Evolutionary conservation across 495 filamentous ascomycete genomes (phyloP).

Genomic region (Tuber melanosporum): DNA sequence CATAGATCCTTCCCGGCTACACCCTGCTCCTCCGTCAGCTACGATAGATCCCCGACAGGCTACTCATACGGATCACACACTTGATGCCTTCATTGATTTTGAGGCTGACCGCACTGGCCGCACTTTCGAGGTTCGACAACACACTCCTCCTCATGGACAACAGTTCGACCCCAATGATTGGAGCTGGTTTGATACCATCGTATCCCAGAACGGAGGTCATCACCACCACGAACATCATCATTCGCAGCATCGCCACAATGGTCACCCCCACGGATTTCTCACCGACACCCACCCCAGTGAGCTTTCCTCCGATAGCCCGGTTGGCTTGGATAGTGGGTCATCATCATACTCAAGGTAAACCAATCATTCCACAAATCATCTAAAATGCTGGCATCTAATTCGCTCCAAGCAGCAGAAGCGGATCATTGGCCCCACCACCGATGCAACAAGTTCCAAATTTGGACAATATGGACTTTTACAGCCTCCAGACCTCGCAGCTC

Average conservation of each 20-base stretch:
- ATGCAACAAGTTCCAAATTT: slow-evolving; percentile 10
- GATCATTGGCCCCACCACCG: slow-evolving; percentile 18
- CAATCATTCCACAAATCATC: not conserved
- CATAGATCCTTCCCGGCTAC: slow-evolving; percentile 23
- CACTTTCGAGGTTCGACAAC: slow-evolving; percentile 21
- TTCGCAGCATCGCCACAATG: not conserved
- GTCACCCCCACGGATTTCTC: slow-evolving; percentile 15
- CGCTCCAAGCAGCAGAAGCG: slow-evolving; percentile 22
- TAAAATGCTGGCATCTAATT: not conserved
- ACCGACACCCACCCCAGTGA: slow-evolving; percentile 23
- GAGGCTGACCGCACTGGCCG: slow-evolving; percentile 30
- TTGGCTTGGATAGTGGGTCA: slow-evolving; percentile 20
- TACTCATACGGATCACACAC: slow-evolving; percentile 19
- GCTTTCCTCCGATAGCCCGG: slow-evolving; percentile 25
- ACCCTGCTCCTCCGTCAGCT: slow-evolving; percentile 10
- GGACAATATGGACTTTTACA: slow-evolving; percentile 29
- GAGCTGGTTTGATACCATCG: slow-evolving; percentile 35
- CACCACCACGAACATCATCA: slow-evolving; percentile 11
- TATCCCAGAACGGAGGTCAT: slow-evolving; percentile 12
- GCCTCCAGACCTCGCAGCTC: slow-evolving; percentile 12
- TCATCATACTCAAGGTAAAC: slow-evolving; percentile 35
- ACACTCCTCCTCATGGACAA: slow-evolving; percentile 15
- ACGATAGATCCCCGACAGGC: slow-evolving; percentile 17
- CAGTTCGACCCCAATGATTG: slow-evolving; percentile 29
- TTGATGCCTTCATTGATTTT: slow-evolving; percentile 33